Conservation (phyloP, 257 asterid species). For the Buddleja alternifolia region DNA sequence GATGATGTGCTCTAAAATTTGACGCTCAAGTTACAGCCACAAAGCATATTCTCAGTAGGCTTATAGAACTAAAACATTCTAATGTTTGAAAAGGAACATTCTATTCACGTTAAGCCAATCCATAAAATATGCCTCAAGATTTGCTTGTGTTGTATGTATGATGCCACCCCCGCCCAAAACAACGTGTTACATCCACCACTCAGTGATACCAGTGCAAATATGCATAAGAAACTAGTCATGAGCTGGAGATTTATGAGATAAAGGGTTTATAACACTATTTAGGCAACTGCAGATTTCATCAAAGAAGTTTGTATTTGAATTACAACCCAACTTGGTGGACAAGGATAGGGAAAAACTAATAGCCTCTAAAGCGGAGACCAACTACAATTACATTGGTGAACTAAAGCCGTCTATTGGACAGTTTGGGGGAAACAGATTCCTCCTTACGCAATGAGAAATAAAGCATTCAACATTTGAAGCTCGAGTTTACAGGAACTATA, state of each 20-base stretch:
- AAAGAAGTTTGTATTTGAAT: not conserved
- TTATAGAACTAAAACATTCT: constrained; percentile 10
- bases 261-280: not conserved
- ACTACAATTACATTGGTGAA: constrained; percentile 4
- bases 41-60: constrained; percentile 16
- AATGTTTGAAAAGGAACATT: constrained; percentile 8
- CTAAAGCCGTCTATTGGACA: not conserved
- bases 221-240: not conserved
- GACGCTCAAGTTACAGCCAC: constrained; percentile 19
- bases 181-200: constrained; percentile 14
- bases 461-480: not conserved
- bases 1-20: constrained; percentile 18
- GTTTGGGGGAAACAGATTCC: not conserved
- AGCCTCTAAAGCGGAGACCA: not conserved
- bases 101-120: constrained; percentile 1
- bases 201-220: not conserved
- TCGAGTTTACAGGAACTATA: constrained; percentile 2
- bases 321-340: not conserved
- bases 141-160: not conserved
- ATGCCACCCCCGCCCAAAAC: constrained; percentile 1
- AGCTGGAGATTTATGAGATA: not conserved
- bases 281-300: not conserved
- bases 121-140: not conserved
- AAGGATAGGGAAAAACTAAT: not conserved
- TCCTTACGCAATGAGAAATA: not conserved